A percentile compares a stretch with the other conserved stretches of the same genome.
Evolutionary conservation across 768 basidiomycete species (phyloP).

Genomic region (Rubroboletus satanas): DNA sequence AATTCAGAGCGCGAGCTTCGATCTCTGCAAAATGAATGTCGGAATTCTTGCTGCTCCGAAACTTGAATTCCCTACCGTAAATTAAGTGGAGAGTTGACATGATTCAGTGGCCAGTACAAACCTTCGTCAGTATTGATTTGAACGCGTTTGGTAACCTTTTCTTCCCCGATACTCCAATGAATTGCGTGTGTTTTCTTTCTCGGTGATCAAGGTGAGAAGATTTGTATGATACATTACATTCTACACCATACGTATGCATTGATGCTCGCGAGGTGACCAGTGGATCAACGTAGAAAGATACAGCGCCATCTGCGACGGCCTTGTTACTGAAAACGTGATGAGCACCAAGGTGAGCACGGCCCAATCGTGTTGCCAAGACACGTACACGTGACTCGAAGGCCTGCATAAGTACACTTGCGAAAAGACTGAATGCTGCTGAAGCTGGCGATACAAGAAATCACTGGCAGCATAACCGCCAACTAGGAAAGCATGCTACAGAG

Average conservation of each 20-base stretch:
- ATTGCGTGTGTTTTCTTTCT: constrained; percentile 24
- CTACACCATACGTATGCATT: constrained; percentile 37
- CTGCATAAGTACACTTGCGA: constrained; percentile 40
- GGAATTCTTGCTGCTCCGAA: constrained; percentile 21
- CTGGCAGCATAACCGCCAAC: constrained; percentile 52
- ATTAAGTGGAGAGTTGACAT: not conserved
- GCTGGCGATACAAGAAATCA: constrained; percentile 41
- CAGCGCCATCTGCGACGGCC: constrained; percentile 50
- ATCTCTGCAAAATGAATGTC: not conserved
- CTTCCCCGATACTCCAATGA: constrained; percentile 24
- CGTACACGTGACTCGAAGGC: constrained; percentile 50
- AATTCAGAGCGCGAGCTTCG: not conserved
- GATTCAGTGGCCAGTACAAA: not conserved
- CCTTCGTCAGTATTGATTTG: constrained; percentile 34
- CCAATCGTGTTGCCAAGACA: not conserved
- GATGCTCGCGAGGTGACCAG: constrained; percentile 44
- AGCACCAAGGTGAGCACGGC: constrained; percentile 2
- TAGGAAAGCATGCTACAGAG: constrained; percentile 37
- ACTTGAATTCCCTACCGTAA: constrained; percentile 11
- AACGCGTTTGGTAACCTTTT: constrained; percentile 33
- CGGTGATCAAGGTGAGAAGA: constrained; percentile 34
- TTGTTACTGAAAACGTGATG: constrained; percentile 30
- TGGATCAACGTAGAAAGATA: constrained; percentile 39
- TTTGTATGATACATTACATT: constrained; percentile 29
- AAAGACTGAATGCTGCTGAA: constrained; percentile 35